Conservation (phyloP, 1,284 basidiomycete genomes). For the Vanrija sp. region DNA sequence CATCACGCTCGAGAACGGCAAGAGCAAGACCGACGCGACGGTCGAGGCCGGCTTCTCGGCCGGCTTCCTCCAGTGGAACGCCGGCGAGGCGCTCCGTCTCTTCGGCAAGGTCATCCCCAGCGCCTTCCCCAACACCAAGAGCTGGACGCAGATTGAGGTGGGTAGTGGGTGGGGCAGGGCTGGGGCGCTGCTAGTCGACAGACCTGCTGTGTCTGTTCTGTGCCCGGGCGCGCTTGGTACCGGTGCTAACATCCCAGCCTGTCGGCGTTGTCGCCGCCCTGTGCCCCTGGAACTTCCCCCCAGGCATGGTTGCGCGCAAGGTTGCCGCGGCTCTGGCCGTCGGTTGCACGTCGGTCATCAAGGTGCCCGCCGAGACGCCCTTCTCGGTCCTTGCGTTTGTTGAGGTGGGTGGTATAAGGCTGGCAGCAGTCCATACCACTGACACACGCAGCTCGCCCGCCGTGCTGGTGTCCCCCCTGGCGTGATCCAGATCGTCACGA, state of each 20-base stretch:
- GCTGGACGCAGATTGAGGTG: conserved; percentile 9
- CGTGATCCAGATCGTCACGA: conserved; percentile 85
- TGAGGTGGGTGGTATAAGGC: background rate
- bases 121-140: conserved; percentile 58
- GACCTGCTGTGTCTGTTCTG: no score
- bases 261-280: conserved; percentile 41
- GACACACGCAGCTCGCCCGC: conserved; percentile 57
- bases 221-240: background rate
- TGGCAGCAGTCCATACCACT: no score
- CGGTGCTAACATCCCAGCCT: conserved; percentile 13
- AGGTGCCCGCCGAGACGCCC: conserved; percentile 91
- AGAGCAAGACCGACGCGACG: conserved; percentile 74
- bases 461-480: conserved; percentile 93
- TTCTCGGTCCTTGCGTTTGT: conserved; percentile 75
- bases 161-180: conserved; percentile 16
- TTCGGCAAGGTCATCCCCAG: conserved; percentile 76
- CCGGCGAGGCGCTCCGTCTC: conserved; percentile 63
- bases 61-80: conserved; percentile 78
- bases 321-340: conserved; percentile 67
- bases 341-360: conserved; percentile 91
- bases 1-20: conserved; percentile 88
- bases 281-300: conserved; percentile 56
- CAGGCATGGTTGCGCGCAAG: conserved; percentile 67
- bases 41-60: conserved; percentile 74
- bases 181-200: no score